These are phyloP conservation scores for Pueraria montana DNA, from an alignment of 306 rosid genomes.

Conservation along the genomic window DNA sequence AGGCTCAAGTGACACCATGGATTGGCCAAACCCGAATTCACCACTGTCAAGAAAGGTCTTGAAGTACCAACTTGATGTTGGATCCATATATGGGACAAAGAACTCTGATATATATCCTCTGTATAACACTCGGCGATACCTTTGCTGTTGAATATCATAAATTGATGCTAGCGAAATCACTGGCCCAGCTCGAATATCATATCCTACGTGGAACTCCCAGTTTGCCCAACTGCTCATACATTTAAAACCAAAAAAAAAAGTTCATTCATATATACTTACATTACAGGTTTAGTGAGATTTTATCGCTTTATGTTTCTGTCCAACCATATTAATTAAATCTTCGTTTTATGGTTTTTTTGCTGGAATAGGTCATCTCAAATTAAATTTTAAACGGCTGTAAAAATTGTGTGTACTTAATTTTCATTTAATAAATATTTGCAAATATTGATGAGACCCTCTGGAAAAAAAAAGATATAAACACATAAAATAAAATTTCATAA, in stretches of 20 bases:
- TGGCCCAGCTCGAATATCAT: slow-evolving; percentile 60
- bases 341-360: no score
- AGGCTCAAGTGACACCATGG: no score
- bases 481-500: no score
- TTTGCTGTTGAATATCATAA: slow-evolving; percentile 53
- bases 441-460: not conserved
- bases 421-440: not conserved
- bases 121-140: slow-evolving; percentile 55
- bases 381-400: no score
- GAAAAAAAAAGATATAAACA: no score
- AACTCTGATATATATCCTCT: slow-evolving; percentile 67
- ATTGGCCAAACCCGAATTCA: no score
- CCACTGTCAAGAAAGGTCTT: no score
- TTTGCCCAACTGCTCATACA: slow-evolving; percentile 60
- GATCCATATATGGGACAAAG: slow-evolving; percentile 57
- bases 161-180: slow-evolving; percentile 65
- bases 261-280: not conserved
- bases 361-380: no score
- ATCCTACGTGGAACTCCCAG: slow-evolving; percentile 56
- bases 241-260: not conserved
- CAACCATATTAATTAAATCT: no score
- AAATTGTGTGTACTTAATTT: no score
- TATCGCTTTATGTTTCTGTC: no score
- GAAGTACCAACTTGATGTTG: not conserved
- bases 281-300: not conserved